Base-by-base conservation (phyloP, 805 yeast species). In the Wickerhamiella azyma region DNA sequence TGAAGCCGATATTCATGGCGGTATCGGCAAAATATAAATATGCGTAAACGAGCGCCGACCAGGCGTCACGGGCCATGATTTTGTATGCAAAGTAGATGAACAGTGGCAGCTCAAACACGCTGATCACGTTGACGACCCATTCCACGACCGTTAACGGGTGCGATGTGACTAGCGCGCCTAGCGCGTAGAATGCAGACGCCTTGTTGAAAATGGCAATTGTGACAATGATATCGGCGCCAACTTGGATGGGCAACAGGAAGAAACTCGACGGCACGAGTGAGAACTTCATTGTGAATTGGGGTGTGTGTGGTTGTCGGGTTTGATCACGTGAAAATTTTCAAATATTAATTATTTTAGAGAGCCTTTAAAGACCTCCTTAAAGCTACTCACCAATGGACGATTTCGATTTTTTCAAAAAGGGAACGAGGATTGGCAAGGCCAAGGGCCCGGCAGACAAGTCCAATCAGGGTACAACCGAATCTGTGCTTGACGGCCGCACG, bases 401-500 rank as follows among this genome's bases (percentile, higher is more conserved):
- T 13, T 30, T 30, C 16, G 58, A 54, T 26, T 55, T 50, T 26
- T 53, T 46, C 41, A 48, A 51, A 16, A 55, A 55, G 29, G 59
- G 59, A 3, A 55, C 59, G 1, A 51, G 59, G 9, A 50, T 55
- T 3, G 49, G 54, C 26, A 55, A 54, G 37, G 32, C 52, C 10
- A 46, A 47, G 10, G 52, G 54, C 14, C 35, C 58, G 10, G 53
- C 66, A 2, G 98, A 89, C 64, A 77, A 86, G 56, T 79, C 97
- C 1, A 86, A 92, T 55, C 70, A 98, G 45, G 98, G 98, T 2
- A 92, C 99, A 0, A 94, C 86, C 13, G 97, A 92, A 58, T 95
- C 88, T 61, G 98, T 92, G 1, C 66, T 92, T 48, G 99, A 92
- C 62, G 97, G 97, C 4, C 72, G 97, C 51, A 92, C 99, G 0